Base-by-base conservation (phyloP, 1,139 yeast species). In the Candida albicans region DNA sequence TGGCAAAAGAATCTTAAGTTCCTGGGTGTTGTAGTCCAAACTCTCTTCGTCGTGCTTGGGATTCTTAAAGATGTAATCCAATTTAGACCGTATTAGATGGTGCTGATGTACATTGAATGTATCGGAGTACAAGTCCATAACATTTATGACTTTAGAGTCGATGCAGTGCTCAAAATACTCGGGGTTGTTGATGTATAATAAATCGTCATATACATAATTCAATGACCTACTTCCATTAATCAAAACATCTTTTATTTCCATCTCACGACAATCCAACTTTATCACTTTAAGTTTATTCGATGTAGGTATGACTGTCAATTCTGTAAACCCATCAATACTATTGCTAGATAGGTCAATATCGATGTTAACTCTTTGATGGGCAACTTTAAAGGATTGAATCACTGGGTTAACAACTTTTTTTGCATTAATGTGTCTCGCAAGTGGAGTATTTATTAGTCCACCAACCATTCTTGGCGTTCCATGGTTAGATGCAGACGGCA, bases 231-330 rank as follows among this genome's bases (percentile, higher is more conserved):
- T 45, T 47, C 64, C 54, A 61, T 91, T 89, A 38, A 93, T 78
- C 36, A 70, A 70, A 8, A 89, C 84, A 31, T 79, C 79, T 28
- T 75, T 74, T 34, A 91, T 79, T 38, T 68, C 69, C 67, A 89
- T 77, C 48, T 88, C 91, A 45, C 96, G 80, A 51, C 96, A 88
- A 61, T 93, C 98, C 43, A 93, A 68, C 44, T 79, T 78, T 28
- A 93, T 71, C 11, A 71, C 69, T 43, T 78, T 79, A 36, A 91
- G 65, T 1, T 70, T 62, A 9, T 80, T 77, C 14, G 83, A 80
- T 2, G 82, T 69, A 0, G 98, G 97, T 18, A 87, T 69, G 11
- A 91, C 70, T 1, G 95, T 85, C 31, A 93, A 67, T 58, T 90
- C 97, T 0, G 98, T 89, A 53, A 79, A 75, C 11, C 98, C 99